phyloP scores from a whole-genome alignment of 305 asterid genomes.

The Solanum hybrid region DNA sequence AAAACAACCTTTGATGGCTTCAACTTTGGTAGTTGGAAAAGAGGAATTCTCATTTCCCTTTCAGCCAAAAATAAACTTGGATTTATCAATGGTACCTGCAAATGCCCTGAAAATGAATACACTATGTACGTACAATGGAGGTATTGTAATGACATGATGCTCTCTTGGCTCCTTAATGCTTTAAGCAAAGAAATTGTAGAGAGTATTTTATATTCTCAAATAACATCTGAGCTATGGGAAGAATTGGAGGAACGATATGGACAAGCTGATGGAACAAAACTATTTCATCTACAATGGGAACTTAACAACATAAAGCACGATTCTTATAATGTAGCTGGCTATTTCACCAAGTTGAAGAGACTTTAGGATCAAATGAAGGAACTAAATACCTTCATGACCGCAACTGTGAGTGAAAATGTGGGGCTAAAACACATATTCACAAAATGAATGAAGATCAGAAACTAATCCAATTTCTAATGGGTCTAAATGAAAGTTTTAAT shows the following conservation, averaged over 20 bases:
- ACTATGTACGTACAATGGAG: not conserved
- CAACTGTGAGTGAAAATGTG: not conserved
- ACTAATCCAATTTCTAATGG: not conserved
- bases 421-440: not conserved
- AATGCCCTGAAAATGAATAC: not conserved
- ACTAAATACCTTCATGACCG: not conserved
- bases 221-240: not conserved
- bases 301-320: not conserved
- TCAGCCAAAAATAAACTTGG: not conserved
- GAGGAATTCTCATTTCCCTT: not conserved
- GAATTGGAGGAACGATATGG: not conserved
- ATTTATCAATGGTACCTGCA: not conserved
- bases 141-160: not conserved
- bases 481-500: not conserved
- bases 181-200: not conserved
- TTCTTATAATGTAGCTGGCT: not conserved
- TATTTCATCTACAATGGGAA: not conserved
- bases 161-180: not conserved
- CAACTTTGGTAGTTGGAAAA: not conserved
- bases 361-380: not conserved
- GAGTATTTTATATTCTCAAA: not conserved
- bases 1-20: not conserved
- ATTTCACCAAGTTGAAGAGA: not conserved
- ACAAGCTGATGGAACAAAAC: not conserved
- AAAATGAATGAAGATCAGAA: not conserved